Conservation (phyloP, 768 basidiomycete genomes). For the Hirschioporus abietinus region DNA sequence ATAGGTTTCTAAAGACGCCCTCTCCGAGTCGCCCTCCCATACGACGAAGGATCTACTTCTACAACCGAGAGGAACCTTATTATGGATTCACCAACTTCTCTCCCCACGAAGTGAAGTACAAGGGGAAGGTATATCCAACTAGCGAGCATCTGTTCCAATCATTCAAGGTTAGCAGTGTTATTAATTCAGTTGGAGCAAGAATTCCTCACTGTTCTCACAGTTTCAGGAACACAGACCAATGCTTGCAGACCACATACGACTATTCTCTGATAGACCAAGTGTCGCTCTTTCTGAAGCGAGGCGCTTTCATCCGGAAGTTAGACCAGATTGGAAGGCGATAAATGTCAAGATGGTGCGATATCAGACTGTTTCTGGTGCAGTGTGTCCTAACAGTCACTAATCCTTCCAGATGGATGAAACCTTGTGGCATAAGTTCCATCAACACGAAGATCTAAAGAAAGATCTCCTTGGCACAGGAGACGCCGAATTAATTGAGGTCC, state of each 20-base stretch:
- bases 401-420: slow-evolving; percentile 55
- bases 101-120: slow-evolving; percentile 54
- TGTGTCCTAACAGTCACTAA: background rate
- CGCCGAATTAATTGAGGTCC: slow-evolving; percentile 64
- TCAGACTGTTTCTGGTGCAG: background rate
- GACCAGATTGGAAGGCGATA: slow-evolving; percentile 63
- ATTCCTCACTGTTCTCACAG: slow-evolving; percentile 25
- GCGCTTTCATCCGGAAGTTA: slow-evolving; percentile 53
- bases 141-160: slow-evolving; percentile 78
- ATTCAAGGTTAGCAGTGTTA: slow-evolving; percentile 44
- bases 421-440: slow-evolving; percentile 64
- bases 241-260: slow-evolving; percentile 65
- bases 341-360: slow-evolving; percentile 54
- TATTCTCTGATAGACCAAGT: slow-evolving; percentile 55
- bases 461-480: slow-evolving; percentile 62
- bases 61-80: slow-evolving; percentile 56
- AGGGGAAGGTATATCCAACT: slow-evolving; percentile 63
- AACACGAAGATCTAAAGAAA: slow-evolving; percentile 54
- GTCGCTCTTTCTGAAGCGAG: slow-evolving; percentile 65
- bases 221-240: slow-evolving; percentile 55
- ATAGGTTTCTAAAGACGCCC: background rate
- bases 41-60: slow-evolving; percentile 47
- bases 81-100: slow-evolving; percentile 77
- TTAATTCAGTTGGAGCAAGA: background rate
- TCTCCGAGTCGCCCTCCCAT: slow-evolving; percentile 19